Conservation (phyloP, 1,284 basidiomycete genomes). For the Sporisorium iseilematis-ciliati region DNA sequence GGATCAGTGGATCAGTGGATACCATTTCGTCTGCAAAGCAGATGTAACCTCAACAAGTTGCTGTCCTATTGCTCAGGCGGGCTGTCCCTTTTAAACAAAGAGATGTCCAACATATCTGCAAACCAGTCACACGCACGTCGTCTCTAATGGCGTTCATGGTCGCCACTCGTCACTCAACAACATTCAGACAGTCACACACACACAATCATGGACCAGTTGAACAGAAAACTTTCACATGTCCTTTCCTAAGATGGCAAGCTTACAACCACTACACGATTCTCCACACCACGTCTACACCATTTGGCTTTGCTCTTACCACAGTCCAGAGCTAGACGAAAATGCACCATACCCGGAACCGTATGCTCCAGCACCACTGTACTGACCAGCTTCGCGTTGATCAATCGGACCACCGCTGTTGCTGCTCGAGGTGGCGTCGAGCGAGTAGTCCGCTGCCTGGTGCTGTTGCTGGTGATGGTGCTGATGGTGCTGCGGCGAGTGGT, state of each 20-base stretch:
- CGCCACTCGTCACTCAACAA: neutral
- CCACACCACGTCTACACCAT: neutral
- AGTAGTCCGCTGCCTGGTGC: conserved; percentile 7
- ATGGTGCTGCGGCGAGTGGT: conserved; percentile 16
- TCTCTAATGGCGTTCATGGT: too few relatives aligned
- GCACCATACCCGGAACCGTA: conserved; percentile 24
- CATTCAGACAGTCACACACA: neutral
- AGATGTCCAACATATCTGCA: too few relatives aligned
- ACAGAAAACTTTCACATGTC: neutral
- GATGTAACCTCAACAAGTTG: too few relatives aligned
- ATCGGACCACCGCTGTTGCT: conserved; percentile 36
- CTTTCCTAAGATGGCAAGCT: neutral
- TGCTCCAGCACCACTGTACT: conserved; percentile 13
- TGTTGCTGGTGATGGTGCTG: conserved; percentile 30
- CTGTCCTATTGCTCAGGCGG: too few relatives aligned
- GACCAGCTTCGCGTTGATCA: conserved; percentile 26
- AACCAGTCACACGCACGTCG: too few relatives aligned
- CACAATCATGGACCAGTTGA: neutral
- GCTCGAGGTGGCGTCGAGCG: conserved; percentile 13
- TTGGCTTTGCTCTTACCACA: conserved; percentile 17
- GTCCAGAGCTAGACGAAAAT: conserved; percentile 24
- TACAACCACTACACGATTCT: neutral
- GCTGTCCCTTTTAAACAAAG: too few relatives aligned
- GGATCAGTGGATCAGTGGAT: too few relatives aligned
- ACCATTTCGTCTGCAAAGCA: too few relatives aligned